phyloP scores from a whole-genome alignment of 257 asterid genomes.

The Solanum pinnatisectum region DNA sequence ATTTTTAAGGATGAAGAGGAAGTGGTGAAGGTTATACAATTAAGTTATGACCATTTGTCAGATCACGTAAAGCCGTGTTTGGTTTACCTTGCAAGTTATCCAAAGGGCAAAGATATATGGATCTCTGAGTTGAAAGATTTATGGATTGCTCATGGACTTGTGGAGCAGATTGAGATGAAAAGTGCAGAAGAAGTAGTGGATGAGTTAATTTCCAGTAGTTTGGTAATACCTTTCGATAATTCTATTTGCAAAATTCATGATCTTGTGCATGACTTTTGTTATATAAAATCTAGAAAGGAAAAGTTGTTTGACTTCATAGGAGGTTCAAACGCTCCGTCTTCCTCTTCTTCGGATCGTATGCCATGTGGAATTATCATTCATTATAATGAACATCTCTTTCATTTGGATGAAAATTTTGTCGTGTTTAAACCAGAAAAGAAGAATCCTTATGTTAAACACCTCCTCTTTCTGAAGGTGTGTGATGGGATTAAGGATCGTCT shows the following conservation, averaged over 20 bases:
- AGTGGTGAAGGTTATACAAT: constrained; percentile 5
- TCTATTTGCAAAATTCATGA: constrained; percentile 5
- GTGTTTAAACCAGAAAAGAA: not conserved
- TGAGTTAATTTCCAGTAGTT: constrained; percentile 10
- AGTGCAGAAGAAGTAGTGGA: not conserved
- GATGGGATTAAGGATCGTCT: accelerated
- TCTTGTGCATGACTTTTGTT: constrained; percentile 6
- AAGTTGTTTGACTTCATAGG: not conserved
- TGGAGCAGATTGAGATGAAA: not conserved
- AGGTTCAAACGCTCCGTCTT: not conserved
- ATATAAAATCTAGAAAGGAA: constrained; percentile 4
- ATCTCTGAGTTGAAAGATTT: not conserved
- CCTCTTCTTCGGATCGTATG: not conserved
- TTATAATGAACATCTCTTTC: accelerated
- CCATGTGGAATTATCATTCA: not conserved
- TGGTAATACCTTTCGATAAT: not conserved
- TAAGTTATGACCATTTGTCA: constrained; percentile 19
- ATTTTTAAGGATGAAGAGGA: not conserved
- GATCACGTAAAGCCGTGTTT: constrained; percentile 16
- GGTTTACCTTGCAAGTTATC: constrained; percentile 13
- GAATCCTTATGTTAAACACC: not conserved
- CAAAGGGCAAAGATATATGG: not conserved
- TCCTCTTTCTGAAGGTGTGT: not conserved
- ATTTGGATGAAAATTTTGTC: not conserved
- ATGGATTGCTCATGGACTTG: constrained; percentile 22